Conservation (phyloP, 139 green algal species). For the Ostreobium quekettii region DNA sequence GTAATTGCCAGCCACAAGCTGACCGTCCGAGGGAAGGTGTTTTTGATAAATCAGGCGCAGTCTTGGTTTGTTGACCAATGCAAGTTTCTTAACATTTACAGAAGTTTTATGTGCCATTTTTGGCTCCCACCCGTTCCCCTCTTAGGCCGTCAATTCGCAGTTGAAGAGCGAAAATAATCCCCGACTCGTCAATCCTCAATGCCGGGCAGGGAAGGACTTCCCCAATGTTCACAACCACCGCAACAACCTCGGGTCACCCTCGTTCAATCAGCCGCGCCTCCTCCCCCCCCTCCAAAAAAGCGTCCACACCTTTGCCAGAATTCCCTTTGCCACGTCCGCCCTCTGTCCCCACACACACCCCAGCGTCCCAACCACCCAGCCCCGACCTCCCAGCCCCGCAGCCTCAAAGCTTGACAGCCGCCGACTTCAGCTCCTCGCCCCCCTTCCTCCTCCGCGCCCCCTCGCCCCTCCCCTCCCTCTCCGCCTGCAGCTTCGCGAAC, state of each 20-base stretch:
- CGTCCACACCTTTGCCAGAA: neutral
- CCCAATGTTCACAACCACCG: neutral
- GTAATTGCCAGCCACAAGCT: too few relatives aligned
- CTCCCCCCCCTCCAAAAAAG: neutral
- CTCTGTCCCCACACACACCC: neutral
- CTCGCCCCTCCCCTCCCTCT: slow-evolving; percentile 26
- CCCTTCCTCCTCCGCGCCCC: neutral
- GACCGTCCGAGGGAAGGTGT: too few relatives aligned
- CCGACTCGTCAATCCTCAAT: too few relatives aligned
- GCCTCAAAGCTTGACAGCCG: neutral
- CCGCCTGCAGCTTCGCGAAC: slow-evolving; percentile 58
- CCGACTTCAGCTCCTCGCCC: neutral
- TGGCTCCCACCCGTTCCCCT: too few relatives aligned
- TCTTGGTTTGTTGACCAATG: too few relatives aligned
- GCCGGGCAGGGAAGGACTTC: too few relatives aligned
- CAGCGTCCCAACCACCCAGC: neutral
- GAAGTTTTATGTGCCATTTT: too few relatives aligned
- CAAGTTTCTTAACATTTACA: too few relatives aligned
- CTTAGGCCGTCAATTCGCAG: too few relatives aligned
- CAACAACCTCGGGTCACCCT: neutral
- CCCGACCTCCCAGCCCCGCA: too few relatives aligned
- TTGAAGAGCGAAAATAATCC: too few relatives aligned
- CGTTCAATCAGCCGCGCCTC: neutral
- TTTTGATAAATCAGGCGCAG: too few relatives aligned
- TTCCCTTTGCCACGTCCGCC: neutral